A percentile compares a stretch with the other conserved stretches of the same genome.
phyloP scores from a whole-genome alignment of 2,329 filamentous ascomycete genomes.

The Calonectria henricotiae region DNA sequence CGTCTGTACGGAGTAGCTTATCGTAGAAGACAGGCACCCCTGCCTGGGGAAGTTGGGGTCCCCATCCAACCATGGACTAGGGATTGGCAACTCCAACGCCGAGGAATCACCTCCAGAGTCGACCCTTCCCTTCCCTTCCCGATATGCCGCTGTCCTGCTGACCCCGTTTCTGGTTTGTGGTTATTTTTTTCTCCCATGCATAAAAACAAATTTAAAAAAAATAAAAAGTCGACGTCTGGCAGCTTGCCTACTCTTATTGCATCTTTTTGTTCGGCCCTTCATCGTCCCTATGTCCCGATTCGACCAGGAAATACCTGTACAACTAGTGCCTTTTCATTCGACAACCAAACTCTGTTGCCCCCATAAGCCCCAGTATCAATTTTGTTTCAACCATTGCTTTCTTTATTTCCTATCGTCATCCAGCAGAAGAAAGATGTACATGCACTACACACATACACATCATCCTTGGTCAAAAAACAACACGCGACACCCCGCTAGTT shows the following conservation, averaged over 20 bases:
- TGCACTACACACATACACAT: no score
- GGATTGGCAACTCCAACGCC: slow-evolving; percentile 12
- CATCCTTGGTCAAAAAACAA: slow-evolving; percentile 5
- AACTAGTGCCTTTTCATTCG: slow-evolving; percentile 17
- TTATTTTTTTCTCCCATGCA: neutral
- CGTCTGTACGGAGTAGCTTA: neutral
- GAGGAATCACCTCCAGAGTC: neutral
- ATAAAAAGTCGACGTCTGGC: neutral
- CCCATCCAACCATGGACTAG: slow-evolving; percentile 21
- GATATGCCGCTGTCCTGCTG: slow-evolving; percentile 11
- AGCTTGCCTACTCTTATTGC: neutral
- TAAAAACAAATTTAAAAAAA: no score
- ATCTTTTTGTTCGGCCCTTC: neutral
- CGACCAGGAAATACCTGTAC: slow-evolving; percentile 19
- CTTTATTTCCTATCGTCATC: no score
- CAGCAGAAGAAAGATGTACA: no score
- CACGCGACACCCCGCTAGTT: slow-evolving; percentile 8
- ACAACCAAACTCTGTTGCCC: slow-evolving; percentile 15
- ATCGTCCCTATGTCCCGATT: neutral
- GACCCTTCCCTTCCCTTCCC: slow-evolving; percentile 8
- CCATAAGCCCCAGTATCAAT: neutral
- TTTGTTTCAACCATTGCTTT: neutral
- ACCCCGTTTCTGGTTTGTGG: slow-evolving; percentile 2
- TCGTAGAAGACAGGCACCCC: neutral
- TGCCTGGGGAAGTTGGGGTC: slow-evolving; percentile 10